Percentiles rank a stretch among this genome's conserved stretches.
Evolutionary conservation across 2,329 filamentous ascomycete genomes (phyloP).

Genomic region (Epicoccum nigrum): DNA sequence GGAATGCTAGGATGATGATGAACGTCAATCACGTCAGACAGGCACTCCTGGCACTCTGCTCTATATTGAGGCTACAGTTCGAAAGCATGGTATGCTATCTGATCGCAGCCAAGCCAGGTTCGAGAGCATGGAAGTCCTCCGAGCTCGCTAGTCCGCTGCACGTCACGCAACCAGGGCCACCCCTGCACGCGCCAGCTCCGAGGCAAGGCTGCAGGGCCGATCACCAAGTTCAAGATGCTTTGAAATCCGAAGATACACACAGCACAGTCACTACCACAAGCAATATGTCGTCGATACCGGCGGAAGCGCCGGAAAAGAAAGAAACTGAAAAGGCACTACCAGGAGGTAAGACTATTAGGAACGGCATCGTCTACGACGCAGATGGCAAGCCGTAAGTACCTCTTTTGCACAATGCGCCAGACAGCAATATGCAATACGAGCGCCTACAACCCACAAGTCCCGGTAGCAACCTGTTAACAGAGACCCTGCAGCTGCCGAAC

Average conservation of each 20-base stretch:
- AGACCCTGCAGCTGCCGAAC: slow-evolving; percentile 65
- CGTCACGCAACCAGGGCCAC: slow-evolving; percentile 12
- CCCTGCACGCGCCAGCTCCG: slow-evolving; percentile 21
- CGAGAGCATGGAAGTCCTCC: slow-evolving; percentile 5
- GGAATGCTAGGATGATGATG: too few species aligned
- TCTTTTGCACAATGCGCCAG: slow-evolving; percentile 22
- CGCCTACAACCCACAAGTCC: not conserved
- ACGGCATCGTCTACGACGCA: slow-evolving; percentile 75
- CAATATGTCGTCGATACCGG: slow-evolving; percentile 32
- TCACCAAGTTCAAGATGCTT: slow-evolving; percentile 20
- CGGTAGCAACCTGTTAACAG: slow-evolving; percentile 1
- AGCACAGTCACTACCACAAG: slow-evolving; percentile 1
- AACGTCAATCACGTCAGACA: not conserved
- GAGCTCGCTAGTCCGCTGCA: slow-evolving; percentile 9
- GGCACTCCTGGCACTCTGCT: not conserved
- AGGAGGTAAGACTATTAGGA: slow-evolving; percentile 64
- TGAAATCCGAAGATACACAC: slow-evolving; percentile 22
- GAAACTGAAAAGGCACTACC: slow-evolving; percentile 32
- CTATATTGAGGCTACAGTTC: not conserved
- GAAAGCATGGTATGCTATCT: not conserved
- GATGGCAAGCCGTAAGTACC: slow-evolving; percentile 81
- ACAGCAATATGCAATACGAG: not conserved
- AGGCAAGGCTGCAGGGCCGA: slow-evolving; percentile 16
- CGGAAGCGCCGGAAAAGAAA: slow-evolving; percentile 33
- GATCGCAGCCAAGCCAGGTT: slow-evolving; percentile 10